A percentile compares a stretch with the other conserved stretches of the same genome.
Conservation (phyloP, 2,329 filamentous ascomycete species). For the Pyrenophora graminea region DNA sequence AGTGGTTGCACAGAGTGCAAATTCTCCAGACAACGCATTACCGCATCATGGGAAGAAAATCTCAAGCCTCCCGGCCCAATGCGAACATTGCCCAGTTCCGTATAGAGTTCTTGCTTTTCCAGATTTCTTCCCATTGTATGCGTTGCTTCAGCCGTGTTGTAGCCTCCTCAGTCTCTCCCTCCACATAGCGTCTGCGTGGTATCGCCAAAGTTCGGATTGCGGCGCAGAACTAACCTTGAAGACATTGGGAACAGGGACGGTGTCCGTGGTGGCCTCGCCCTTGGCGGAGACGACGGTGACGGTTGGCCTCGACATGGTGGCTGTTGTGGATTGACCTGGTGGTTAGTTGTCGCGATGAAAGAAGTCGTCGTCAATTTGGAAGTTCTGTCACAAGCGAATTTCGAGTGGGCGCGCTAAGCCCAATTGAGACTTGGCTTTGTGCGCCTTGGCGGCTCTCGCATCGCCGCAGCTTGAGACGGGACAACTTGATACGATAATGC, state of each 20-base stretch:
- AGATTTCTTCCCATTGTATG: slow-evolving; percentile 10
- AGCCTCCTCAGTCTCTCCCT: slow-evolving; percentile 6
- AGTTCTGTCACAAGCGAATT: slow-evolving; percentile 6
- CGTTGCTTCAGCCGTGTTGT: slow-evolving; percentile 14
- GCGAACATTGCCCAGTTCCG: neutral
- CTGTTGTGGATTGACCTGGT: slow-evolving; percentile 32
- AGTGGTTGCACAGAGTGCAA: neutral
- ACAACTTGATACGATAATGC: neutral
- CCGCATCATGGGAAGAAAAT: slow-evolving; percentile 4
- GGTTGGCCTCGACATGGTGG: slow-evolving; percentile 82
- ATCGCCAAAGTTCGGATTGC: slow-evolving; percentile 19
- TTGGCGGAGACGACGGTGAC: slow-evolving; percentile 97
- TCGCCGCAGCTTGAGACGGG: neutral
- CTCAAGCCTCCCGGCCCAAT: neutral
- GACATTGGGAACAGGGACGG: slow-evolving; percentile 91
- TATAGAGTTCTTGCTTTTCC: neutral
- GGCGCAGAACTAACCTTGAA: slow-evolving; percentile 64
- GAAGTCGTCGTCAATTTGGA: slow-evolving; percentile 10
- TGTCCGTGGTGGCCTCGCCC: slow-evolving; percentile 87
- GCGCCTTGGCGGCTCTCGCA: neutral
- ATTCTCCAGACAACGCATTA: slow-evolving; percentile 4
- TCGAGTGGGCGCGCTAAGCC: slow-evolving; percentile 9
- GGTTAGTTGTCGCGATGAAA: slow-evolving; percentile 34
- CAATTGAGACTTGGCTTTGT: neutral
- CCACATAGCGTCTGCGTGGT: slow-evolving; percentile 8